phyloP scores from a whole-genome alignment of 2,329 filamentous ascomycete species.

The Neonectria neomacrospora region DNA sequence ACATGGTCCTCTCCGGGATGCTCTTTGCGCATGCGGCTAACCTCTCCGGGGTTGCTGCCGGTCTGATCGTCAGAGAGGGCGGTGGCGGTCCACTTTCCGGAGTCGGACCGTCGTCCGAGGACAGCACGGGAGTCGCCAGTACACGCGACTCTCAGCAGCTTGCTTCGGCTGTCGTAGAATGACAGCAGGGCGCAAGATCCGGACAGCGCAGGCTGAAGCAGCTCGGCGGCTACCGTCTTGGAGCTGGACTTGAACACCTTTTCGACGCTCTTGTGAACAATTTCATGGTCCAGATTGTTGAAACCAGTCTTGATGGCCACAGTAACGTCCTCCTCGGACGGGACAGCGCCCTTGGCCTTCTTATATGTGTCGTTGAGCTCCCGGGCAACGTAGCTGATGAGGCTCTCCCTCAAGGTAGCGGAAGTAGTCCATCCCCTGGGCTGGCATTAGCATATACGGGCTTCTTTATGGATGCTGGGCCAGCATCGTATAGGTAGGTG shows the following conservation, averaged over 20 bases:
- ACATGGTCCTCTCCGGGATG: constrained; percentile 93
- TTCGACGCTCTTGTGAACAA: constrained; percentile 90
- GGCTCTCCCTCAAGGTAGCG: constrained; percentile 89
- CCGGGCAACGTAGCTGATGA: constrained; percentile 92
- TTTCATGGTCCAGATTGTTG: constrained; percentile 88
- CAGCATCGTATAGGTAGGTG: background rate
- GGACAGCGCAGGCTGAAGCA: constrained; percentile 91
- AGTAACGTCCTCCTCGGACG: constrained; percentile 84
- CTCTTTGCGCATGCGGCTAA: constrained; percentile 80
- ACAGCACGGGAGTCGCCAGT: constrained; percentile 97
- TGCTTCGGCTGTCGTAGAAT: constrained; percentile 91
- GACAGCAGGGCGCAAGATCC: constrained; percentile 97
- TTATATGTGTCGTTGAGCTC: constrained; percentile 95
- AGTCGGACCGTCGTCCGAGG: constrained; percentile 79
- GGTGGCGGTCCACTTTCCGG: constrained; percentile 92
- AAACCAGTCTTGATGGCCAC: constrained; percentile 94
- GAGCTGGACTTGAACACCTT: constrained; percentile 91
- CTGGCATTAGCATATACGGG: constrained; percentile 27
- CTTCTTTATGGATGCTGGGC: background rate
- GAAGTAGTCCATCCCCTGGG: constrained; percentile 95
- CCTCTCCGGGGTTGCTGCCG: constrained; percentile 87
- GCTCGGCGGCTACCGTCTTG: constrained; percentile 89
- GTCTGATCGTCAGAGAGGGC: constrained; percentile 94
- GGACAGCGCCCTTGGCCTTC: constrained; percentile 69
- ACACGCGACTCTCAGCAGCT: constrained; percentile 91